Evolutionary conservation across 1,284 basidiomycete genomes (phyloP).

Genomic region (Leccinum griseonigrum): DNA sequence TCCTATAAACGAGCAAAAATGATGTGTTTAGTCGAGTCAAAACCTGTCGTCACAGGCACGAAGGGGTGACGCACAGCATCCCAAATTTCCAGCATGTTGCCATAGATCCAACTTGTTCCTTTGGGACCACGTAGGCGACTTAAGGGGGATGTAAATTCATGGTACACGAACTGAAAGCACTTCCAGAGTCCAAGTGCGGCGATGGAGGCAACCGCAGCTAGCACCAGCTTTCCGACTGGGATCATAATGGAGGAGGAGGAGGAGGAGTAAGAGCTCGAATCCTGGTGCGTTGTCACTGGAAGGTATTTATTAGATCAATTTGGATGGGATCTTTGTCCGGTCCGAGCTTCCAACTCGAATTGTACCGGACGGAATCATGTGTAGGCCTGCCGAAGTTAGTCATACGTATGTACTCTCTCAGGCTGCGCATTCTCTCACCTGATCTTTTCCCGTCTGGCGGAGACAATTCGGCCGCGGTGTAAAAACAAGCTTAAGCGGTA

Average conservation of each 20-base stretch:
- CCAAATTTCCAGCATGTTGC: slow-evolving; percentile 48
- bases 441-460: not conserved
- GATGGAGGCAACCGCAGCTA: slow-evolving; percentile 14
- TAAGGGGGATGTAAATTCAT: slow-evolving; percentile 40
- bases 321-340: not conserved
- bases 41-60: not conserved
- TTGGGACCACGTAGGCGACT: slow-evolving; percentile 50
- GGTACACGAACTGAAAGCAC: slow-evolving; percentile 18
- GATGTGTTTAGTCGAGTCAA: not conserved
- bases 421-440: not conserved
- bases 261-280: not conserved
- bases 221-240: slow-evolving; percentile 3
- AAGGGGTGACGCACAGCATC: slow-evolving; percentile 33
- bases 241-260: slow-evolving; percentile 14
- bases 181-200: slow-evolving; percentile 33
- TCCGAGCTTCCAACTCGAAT: not conserved
- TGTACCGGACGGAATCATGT: not conserved
- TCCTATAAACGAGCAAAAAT: slow-evolving; percentile 27
- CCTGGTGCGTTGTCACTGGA: not conserved
- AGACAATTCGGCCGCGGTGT: not conserved
- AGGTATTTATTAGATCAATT: not conserved
- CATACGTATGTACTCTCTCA: not conserved
- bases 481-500: too few species aligned
- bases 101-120: slow-evolving; percentile 48
- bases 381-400: not conserved